These are phyloP conservation scores for Pyricularia pennisetigena DNA, from an alignment of 2,329 filamentous ascomycete species.

Conservation along the genomic window DNA sequence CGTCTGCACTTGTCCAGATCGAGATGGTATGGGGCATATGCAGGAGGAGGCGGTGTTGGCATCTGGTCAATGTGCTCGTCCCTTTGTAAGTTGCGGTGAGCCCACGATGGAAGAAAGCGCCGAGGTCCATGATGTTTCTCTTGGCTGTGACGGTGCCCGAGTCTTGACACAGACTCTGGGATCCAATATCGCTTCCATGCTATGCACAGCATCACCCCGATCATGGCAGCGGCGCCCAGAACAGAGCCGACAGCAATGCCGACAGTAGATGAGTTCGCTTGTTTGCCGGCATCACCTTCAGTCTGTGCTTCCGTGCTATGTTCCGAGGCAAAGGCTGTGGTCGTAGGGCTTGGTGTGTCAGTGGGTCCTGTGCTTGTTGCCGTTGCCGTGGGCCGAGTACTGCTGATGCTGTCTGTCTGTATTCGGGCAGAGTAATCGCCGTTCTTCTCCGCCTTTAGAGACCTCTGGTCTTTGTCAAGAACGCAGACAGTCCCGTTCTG, in stretches of 20 bases:
- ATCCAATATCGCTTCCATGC: constrained; percentile 2
- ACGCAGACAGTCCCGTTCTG: constrained; percentile 36
- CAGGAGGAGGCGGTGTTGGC: not conserved
- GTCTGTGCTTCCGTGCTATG: not conserved
- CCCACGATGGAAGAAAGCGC: not conserved
- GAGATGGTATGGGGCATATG: not conserved
- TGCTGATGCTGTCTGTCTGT: not conserved
- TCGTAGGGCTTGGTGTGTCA: not conserved
- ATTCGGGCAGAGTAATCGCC: constrained; percentile 20
- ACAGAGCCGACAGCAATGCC: constrained; percentile 4
- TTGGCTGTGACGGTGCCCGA: not conserved
- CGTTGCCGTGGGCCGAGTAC: not conserved
- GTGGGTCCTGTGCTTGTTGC: not conserved
- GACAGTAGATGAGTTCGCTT: not conserved
- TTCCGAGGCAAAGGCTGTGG: not conserved
- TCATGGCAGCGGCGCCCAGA: constrained; percentile 4
- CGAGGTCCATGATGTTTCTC: not conserved
- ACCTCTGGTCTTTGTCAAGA: not conserved
- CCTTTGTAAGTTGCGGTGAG: not conserved
- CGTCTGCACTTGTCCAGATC: constrained; percentile 3
- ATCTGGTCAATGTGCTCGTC: not conserved
- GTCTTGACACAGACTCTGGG: not conserved
- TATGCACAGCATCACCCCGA: constrained; percentile 3
- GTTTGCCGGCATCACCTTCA: not conserved
- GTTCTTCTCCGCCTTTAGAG: constrained; percentile 20